Evolutionary conservation across 805 yeast genomes (phyloP).

Genomic region (Yarrowia keelungensis): DNA sequence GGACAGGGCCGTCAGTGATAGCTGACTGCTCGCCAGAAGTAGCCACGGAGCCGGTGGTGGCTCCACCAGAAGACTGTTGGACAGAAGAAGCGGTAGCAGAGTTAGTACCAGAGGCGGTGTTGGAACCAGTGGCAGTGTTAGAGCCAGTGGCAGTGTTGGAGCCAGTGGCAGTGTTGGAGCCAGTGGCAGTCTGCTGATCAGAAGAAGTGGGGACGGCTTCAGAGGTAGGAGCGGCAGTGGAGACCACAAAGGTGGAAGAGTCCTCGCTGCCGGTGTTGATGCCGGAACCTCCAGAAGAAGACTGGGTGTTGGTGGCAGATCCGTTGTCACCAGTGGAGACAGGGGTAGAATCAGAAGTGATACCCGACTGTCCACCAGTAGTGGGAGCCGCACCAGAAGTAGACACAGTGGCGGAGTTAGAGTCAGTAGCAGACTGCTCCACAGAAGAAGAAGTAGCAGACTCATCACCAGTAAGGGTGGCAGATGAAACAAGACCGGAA

Average conservation of each 20-base stretch:
- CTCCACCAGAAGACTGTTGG: background rate
- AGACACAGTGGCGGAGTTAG: too few species aligned
- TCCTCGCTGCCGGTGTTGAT: background rate
- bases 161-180: background rate
- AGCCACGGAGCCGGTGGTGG: background rate
- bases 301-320: too few species aligned
- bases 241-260: background rate
- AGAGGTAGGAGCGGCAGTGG: background rate
- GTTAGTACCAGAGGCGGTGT: background rate
- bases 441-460: conserved; percentile 2
- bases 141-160: background rate
- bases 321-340: too few species aligned
- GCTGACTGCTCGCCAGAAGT: conserved; percentile 4
- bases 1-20: background rate
- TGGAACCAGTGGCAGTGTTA: conserved; percentile 5
- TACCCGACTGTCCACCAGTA: too few species aligned
- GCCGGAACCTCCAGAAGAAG: background rate
- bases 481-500: background rate
- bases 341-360: too few species aligned
- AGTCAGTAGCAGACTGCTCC: too few species aligned
- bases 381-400: too few species aligned
- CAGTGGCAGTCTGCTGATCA: background rate
- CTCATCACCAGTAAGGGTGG: conserved; percentile 20
- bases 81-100: conserved; percentile 6
- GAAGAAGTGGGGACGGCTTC: background rate